These are phyloP conservation scores for Chrysoporthe puriensis DNA, from an alignment of 2,329 filamentous ascomycete species.

Conservation along the genomic window DNA sequence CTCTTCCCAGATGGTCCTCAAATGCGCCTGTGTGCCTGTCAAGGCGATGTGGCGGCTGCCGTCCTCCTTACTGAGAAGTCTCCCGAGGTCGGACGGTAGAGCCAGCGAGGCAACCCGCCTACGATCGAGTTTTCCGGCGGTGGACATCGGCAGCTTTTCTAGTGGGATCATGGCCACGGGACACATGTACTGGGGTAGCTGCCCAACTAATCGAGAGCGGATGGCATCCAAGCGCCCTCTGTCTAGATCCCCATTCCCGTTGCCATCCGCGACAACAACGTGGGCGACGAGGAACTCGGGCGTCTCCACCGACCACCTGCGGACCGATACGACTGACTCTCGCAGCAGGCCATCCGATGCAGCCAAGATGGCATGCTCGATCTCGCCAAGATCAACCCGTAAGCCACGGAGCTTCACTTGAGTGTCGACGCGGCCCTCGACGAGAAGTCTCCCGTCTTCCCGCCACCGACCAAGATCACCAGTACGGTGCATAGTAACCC, in stretches of 20 bases:
- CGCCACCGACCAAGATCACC: slow-evolving; percentile 44
- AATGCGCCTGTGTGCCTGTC: not conserved
- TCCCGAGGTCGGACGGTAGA: too few species aligned
- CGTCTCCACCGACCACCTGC: too few species aligned
- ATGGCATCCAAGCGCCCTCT: slow-evolving; percentile 25
- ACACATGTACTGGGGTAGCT: slow-evolving; percentile 17
- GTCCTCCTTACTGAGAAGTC: slow-evolving; percentile 2
- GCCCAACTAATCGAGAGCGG: not conserved
- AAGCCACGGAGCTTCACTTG: slow-evolving; percentile 47
- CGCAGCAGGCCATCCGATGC: not conserved
- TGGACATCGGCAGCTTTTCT: slow-evolving; percentile 37
- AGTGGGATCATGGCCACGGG: slow-evolving; percentile 45
- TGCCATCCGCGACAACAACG: slow-evolving; percentile 16
- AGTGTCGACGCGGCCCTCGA: slow-evolving; percentile 46
- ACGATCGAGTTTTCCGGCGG: not conserved
- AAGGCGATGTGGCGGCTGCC: not conserved
- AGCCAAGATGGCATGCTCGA: slow-evolving; percentile 11
- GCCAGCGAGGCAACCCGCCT: too few species aligned
- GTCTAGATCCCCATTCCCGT: slow-evolving; percentile 32
- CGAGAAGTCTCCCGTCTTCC: slow-evolving; percentile 39
- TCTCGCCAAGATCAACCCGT: slow-evolving; percentile 42
- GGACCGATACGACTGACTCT: slow-evolving; percentile 10
- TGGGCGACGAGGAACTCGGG: slow-evolving; percentile 10
- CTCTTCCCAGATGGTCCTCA: slow-evolving; percentile 27
- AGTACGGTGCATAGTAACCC: slow-evolving; percentile 42